Base-by-base conservation (phyloP, 148 eudicot species). In the Silene latifolia region DNA sequence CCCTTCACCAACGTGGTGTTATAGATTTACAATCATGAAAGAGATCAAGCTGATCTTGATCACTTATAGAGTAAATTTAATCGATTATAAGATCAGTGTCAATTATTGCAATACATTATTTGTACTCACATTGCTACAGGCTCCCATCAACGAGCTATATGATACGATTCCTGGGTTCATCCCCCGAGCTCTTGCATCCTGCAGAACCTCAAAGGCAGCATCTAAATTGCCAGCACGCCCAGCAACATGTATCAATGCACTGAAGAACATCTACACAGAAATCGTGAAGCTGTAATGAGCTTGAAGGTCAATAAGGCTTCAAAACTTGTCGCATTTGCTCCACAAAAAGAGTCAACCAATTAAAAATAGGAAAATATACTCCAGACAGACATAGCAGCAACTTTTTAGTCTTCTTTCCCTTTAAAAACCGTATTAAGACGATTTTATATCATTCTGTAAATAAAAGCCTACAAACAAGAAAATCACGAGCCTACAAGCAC, bases 111-210 rank as follows among this genome's bases (percentile, higher is more conserved):
- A 47, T 47, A 21, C n/a, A 47, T 69, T 4, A 48, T 20, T 11
- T 17, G 60, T 53, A 73, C 93, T 80, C 86, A 95, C 99, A 71
- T 87, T 95, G 89, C 97, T 81, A 78, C 99, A 95, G 69, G 97
- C 99, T 69, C 99, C 99, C 99, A 95, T 95, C 88, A 95, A 82
- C 35, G 99, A 92, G 88, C 97, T 92, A 74, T 90, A 92, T 80
- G 89, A 77, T 75, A 92, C 84, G 71, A 89, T 82, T 71, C 99
- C 99, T 57, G 87, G 85, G 79, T 82, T 81, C 79, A 84, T 72
- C 53, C 92, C 90, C 67, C 84, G 86, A 72, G 77, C 72, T 74
- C 78, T 90, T 57, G 94, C 96, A 66, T 87, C 90, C 77, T 84
- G 87, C 47, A 92, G 83, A 75, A 90, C 85, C 76, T 87, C 89